Percentiles rank a stretch among this genome's conserved stretches.
phyloP scores from a whole-genome alignment of 1,284 basidiomycete genomes.

The Pholiota adiposa region DNA sequence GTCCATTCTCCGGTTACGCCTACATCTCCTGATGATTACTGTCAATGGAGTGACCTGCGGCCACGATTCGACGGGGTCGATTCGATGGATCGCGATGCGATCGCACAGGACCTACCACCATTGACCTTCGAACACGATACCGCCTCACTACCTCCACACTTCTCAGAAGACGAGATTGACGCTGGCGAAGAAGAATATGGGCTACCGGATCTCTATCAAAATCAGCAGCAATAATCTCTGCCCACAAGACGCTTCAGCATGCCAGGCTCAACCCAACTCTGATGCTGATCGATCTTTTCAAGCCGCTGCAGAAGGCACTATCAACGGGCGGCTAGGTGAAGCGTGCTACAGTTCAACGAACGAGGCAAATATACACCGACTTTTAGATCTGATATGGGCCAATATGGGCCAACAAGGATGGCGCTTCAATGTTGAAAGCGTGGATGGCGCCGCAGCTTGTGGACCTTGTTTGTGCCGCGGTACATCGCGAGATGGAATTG shows the following conservation, averaged over 20 bases:
- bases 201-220: background rate
- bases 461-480: conserved; percentile 18
- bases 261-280: background rate
- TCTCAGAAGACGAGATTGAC: too few species aligned
- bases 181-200: too few species aligned
- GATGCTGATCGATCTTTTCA: background rate
- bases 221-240: background rate
- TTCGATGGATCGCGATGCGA: too few species aligned
- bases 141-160: too few species aligned
- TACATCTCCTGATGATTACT: too few species aligned
- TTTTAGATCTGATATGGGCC: background rate
- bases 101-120: too few species aligned
- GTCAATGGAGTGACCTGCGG: too few species aligned
- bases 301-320: background rate
- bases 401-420: background rate
- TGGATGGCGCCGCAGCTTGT: conserved; percentile 21
- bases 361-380: background rate
- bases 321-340: background rate
- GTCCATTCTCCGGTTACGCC: too few species aligned
- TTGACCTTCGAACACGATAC: too few species aligned
- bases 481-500: conserved; percentile 22
- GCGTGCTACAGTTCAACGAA: background rate
- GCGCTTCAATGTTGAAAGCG: background rate
- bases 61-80: too few species aligned
- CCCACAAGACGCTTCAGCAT: background rate